Evolutionary conservation across 2,329 filamentous ascomycete species (phyloP), one percentile per base, ranked within the genome.

Genomic region (Zarea fungicola): DNA sequence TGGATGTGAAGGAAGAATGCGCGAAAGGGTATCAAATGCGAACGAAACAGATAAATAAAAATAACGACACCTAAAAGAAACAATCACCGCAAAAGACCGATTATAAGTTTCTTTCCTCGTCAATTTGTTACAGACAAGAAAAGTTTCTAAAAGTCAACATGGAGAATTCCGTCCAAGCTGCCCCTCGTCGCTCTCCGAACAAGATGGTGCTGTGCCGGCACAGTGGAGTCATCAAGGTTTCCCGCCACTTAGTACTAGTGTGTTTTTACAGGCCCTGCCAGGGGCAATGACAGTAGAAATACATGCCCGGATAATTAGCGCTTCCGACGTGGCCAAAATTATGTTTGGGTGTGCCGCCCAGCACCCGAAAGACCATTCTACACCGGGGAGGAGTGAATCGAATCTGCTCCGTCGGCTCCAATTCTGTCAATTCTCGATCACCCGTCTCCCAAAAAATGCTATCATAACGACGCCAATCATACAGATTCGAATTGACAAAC

Each of bases 301-400:
- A 22, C 25, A n/a, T 7, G 34, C 39, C 48, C 42, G 49, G 42
- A 51, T 41, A 42, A 51, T 42, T 47, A 47, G 43, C 42, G 42
- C 35, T 41, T 50, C 48, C 48, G 48, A 50, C 22, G 28, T 18
- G 19, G 22, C 48, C 48, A 45, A 50, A 51, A 46, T 47, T 42
- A 32, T 48, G 25, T 25, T 41, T 16, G 21, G 32, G 14, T 41
- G 35, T 18, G 11, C 40, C 19, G 19, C 13, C 14, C 36, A 23
- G 19, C n/a, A 19, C 28, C 31, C 26, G 16, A 21, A 11, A 41
- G 19, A n/a, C 28, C n/a, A 25, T 18, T 26, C 21, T n/a, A 7
- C 36, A 34, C 34, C 21, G 21, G 21, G 26, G 21, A 48, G 26
- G 21, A 32, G 44, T 22, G 28, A 25, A 29, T 19, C 36, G 26